A percentile compares a stretch with the other conserved stretches of the same genome.
Conservation (phyloP, 345 rosid genomes). For the Camelina hispida region DNA sequence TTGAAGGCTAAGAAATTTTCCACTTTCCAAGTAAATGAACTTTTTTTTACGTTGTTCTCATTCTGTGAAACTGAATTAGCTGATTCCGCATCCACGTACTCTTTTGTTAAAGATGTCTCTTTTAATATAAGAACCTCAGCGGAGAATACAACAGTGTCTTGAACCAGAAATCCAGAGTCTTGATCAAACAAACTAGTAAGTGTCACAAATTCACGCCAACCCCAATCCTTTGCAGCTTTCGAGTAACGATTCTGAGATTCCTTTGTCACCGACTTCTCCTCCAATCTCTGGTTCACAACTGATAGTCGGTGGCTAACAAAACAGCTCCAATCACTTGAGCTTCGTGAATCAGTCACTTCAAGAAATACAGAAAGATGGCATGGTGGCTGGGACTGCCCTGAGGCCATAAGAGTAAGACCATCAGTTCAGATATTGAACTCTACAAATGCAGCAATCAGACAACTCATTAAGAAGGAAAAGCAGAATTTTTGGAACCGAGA, state of each 20-base stretch:
- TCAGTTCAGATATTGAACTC: conserved; percentile 50
- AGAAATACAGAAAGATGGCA: conserved; percentile 99
- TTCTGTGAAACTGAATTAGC: conserved; percentile 51
- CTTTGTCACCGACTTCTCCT: conserved; percentile 96
- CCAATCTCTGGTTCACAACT: conserved; percentile 87
- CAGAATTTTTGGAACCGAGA: conserved; percentile 1
- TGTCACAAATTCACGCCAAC: conserved; percentile 99
- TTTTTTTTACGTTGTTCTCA: conserved; percentile 67
- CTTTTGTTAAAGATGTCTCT: conserved; percentile 87
- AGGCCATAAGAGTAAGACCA: conserved; percentile 60
- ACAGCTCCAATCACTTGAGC: conserved; percentile 97
- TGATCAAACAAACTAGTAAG: conserved; percentile 90
- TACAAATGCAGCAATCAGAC: conserved; percentile 37
- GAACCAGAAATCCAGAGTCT: conserved; percentile 97
- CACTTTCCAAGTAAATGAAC: conserved; percentile 99
- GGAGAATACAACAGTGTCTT: conserved; percentile 89
- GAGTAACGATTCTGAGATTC: conserved; percentile 99
- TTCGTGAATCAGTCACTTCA: conserved; percentile 98
- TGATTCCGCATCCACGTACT: conserved; percentile 46
- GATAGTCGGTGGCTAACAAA: conserved; percentile 98
- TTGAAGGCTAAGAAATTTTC: conserved; percentile 97
- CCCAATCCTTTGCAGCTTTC: conserved; percentile 99
- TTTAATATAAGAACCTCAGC: conserved; percentile 99
- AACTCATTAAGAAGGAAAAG: conserved; percentile 24
- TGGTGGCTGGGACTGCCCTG: conserved; percentile 99